phyloP scores from a whole-genome alignment of 139 green algal genomes.

The Desmodesmus armatus region DNA sequence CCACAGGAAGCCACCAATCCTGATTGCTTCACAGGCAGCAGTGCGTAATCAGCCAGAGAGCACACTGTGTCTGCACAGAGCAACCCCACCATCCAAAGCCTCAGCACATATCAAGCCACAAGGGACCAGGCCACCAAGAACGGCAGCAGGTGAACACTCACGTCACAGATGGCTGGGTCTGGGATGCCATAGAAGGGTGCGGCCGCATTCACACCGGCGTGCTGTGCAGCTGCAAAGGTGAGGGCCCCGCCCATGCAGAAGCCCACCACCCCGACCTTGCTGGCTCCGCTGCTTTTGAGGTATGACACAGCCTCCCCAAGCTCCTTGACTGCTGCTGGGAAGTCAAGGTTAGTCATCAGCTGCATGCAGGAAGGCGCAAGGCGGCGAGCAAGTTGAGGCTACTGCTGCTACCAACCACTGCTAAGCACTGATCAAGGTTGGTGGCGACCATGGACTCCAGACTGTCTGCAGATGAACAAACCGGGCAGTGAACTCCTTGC shows the following conservation, averaged over 20 bases:
- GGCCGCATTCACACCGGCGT: slow-evolving; percentile 58
- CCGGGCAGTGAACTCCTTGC: too few relatives aligned
- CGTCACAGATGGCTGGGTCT: slow-evolving; percentile 44
- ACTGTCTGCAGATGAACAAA: too few relatives aligned
- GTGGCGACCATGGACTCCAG: too few relatives aligned
- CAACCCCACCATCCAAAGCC: background rate
- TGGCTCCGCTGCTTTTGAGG: slow-evolving; percentile 51
- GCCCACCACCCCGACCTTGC: slow-evolving; percentile 69
- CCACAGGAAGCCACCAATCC: too few relatives aligned
- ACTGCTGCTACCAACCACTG: too few relatives aligned
- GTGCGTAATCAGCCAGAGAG: too few relatives aligned
- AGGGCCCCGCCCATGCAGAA: slow-evolving; percentile 80
- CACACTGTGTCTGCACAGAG: background rate
- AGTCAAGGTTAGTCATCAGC: slow-evolving; percentile 79
- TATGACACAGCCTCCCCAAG: slow-evolving; percentile 66
- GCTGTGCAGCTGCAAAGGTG: slow-evolving; percentile 65
- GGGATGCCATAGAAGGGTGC: slow-evolving; percentile 79
- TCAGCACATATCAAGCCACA: too few relatives aligned
- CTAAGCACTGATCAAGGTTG: too few relatives aligned
- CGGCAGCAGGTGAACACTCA: slow-evolving; percentile 2
- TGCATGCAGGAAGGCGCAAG: slow-evolving; percentile 35
- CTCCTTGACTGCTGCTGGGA: slow-evolving; percentile 66
- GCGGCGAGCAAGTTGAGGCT: background rate
- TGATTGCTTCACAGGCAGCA: too few relatives aligned
- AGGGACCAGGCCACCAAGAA: too few relatives aligned